Evolutionary conservation across 352 stramenopile species (phyloP), one percentile per base, ranked within the genome.

Genomic region (Phytophthora tentaculata): DNA sequence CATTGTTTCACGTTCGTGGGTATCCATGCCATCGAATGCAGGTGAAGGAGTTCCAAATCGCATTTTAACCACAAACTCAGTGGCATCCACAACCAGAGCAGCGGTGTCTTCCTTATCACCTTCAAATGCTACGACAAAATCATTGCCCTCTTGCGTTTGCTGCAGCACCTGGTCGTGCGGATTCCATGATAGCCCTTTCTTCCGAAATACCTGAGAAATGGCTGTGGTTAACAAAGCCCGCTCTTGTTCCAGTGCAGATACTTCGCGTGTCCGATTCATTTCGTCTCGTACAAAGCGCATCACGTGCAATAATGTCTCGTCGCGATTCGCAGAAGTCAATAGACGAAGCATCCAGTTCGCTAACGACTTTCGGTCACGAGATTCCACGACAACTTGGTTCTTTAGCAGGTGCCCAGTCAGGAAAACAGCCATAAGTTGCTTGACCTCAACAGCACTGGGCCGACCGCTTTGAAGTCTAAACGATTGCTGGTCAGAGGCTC

Each of bases 371-470:
- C 82, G 84, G 32, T 94, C 84, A 17, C 74, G 66, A 44, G 67
- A 69, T 47, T 94, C 84, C 9, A 84, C 72, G 2, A 84, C 64
- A 24, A 82, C 71, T 20, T 83, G 69, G 22, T 80, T 83, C 62
- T 81, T 78, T 5, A 94, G 70, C 55, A 94, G 52, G 56, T 94
- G 78, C 0, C 83, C 80, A 8, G 86, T 79, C 2, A 94, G 72
- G 57, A 94, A 91, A 12, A 94, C 81, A 14, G 86, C 86, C 79
- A 92, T 91, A 22, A 94, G 81, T 48, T 92, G 86, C 52, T 91
- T 91, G 24, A 90, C 65, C 41, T 94, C 81, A 28, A 71, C 67
- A 23, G 66, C 56, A 41, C 59, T 74, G 13, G 69, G 57, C 13
- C 45, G 65, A 12, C 35, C 51, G 16, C 47, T 62, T 22, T 75